Percentiles rank a stretch among this genome's conserved stretches.
Conservation (phyloP, 148 eudicot genomes). For the Gaultheria prostrata region DNA sequence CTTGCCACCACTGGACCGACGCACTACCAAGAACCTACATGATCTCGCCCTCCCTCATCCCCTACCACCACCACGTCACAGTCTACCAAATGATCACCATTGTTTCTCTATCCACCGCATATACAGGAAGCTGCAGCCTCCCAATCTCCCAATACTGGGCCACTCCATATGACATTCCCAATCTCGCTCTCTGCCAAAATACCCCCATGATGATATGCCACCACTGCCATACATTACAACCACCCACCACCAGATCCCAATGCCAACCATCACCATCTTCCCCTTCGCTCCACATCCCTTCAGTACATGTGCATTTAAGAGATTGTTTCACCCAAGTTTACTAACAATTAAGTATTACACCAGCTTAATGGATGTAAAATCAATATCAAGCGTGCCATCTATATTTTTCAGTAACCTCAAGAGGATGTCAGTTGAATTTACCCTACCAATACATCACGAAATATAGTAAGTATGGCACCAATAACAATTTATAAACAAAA, state of each 20-base stretch:
- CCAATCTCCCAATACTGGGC: neutral
- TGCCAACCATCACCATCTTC: slow-evolving; percentile 1
- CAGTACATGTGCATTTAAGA: neutral
- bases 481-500: neutral
- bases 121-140: neutral
- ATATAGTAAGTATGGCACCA: neutral
- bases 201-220: neutral
- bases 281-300: neutral
- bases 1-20: neutral
- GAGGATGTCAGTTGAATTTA: neutral
- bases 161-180: neutral
- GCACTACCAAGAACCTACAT: neutral
- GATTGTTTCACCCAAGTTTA: neutral
- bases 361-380: neutral
- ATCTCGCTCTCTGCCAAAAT: neutral
- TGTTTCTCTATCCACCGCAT: neutral
- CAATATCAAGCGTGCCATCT: neutral
- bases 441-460: neutral
- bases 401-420: neutral
- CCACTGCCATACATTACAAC: neutral
- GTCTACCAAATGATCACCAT: neutral
- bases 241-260: neutral
- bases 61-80: neutral
- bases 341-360: neutral
- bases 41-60: neutral